Evolutionary conservation across 2,329 filamentous ascomycete genomes (phyloP).

Genomic region (Hypomyces perniciosus): DNA sequence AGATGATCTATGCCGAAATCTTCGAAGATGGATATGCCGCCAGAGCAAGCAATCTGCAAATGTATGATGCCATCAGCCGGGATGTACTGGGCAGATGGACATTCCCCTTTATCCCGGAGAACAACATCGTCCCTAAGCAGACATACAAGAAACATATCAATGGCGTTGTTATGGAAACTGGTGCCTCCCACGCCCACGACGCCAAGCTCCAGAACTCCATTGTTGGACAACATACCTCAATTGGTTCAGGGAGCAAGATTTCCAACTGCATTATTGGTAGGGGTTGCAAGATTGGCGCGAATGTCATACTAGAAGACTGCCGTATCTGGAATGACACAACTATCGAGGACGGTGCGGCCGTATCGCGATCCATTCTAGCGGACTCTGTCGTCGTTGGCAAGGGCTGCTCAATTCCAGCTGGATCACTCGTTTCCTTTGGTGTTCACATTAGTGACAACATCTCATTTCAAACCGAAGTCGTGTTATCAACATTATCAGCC

Average conservation of each 20-base stretch:
- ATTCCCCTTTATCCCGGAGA: constrained; percentile 83
- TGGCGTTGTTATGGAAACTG: constrained; percentile 71
- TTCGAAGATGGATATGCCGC: constrained; percentile 79
- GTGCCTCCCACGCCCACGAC: constrained; percentile 67
- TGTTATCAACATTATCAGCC: constrained; percentile 31
- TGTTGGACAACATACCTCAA: constrained; percentile 67
- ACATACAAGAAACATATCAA: constrained; percentile 66
- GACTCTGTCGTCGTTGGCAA: constrained; percentile 66
- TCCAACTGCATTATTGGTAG: constrained; percentile 75
- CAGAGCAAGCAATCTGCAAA: constrained; percentile 75
- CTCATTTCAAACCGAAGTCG: constrained; percentile 32
- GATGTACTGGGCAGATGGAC: constrained; percentile 86
- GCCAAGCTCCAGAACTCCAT: constrained; percentile 65
- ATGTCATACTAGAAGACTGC: constrained; percentile 71
- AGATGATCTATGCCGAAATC: constrained; percentile 91
- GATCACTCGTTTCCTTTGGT: constrained; percentile 73
- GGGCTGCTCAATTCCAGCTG: constrained; percentile 61
- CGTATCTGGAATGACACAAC: constrained; percentile 83
- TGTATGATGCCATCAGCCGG: constrained; percentile 82
- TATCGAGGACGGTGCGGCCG: constrained; percentile 66
- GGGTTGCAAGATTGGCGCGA: constrained; percentile 78
- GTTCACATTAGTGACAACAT: constrained; percentile 63
- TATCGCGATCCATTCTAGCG: constrained; percentile 72
- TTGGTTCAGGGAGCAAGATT: constrained; percentile 67
- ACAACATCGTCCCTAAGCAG: constrained; percentile 73